Evolutionary conservation across 805 yeast species (phyloP), one percentile per base, ranked within the genome.

Genomic region (Candida krabiensis): DNA sequence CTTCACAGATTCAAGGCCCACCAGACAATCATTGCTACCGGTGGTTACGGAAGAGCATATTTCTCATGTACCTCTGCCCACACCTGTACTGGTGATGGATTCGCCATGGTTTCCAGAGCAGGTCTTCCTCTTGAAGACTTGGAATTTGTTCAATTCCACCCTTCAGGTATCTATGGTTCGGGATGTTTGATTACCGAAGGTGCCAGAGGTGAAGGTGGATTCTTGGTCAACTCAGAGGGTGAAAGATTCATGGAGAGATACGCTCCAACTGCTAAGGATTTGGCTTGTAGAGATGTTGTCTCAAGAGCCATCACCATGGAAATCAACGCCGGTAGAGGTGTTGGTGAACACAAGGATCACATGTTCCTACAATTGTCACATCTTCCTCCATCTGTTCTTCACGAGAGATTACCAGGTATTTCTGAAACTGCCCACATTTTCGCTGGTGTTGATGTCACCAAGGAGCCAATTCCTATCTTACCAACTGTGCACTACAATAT

Each of bases 141-240:
- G 69, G 99, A 91, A 73, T 91, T 91, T 63, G 90, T 91, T 47
- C 99, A 91, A 73, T 91, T 91, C 88, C 99, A 91, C 70, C 99
- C 99, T 40, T 89, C 98, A 18, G 99, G 99, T 79, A 93, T 91
- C 69, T 91, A 91, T 68, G 99, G 99, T 44, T 88, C 98, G 28
- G 99, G 99, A 50, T 93, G 98, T 76, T 74, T 91, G 73, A 93
- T 93, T 66, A 93, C 99, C 40, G 99, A 93, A 72, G 99, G 99
- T 73, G 96, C 97, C 53, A 86, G 99, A 77, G 99, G 99, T 79
- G 99, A 93, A 76, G 99, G 99, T 80, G 99, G 99, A 50, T 93
- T 79, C 79, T 75, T 91, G 66, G 77, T 91, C 49, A 91, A 91
- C 79, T 79, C 89, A 53, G 96, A 93, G 72, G 99, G 99, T 77